These are phyloP conservation scores for Pyricularia sp. DNA, from an alignment of 2,329 filamentous ascomycete genomes.

Conservation along the genomic window DNA sequence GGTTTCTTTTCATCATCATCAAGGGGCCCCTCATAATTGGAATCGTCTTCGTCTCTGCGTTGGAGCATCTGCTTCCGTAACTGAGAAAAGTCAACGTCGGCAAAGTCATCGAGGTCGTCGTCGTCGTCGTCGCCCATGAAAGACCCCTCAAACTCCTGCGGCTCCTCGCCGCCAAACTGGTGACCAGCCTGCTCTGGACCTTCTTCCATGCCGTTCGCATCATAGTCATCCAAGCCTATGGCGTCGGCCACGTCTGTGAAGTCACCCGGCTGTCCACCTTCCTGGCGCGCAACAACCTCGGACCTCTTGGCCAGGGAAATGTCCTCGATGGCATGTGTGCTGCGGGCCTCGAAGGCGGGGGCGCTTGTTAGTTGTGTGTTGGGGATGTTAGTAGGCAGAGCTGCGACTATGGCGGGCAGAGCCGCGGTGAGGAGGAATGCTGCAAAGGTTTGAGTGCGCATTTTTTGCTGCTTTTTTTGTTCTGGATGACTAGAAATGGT, in stretches of 20 bases:
- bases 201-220: background rate
- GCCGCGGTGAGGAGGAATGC: conserved; percentile 6
- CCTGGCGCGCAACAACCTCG: background rate
- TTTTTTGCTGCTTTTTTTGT: background rate
- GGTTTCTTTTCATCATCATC: no score
- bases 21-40: no score
- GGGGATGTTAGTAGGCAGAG: background rate
- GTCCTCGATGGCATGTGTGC: background rate
- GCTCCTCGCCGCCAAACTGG: background rate
- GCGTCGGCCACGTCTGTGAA: background rate
- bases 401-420: conserved; percentile 6
- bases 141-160: background rate
- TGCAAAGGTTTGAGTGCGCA: conserved; percentile 5
- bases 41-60: no score
- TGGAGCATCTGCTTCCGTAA: background rate
- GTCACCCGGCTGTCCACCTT: background rate
- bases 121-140: no score
- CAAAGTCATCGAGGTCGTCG: background rate
- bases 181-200: background rate
- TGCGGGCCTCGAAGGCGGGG: background rate
- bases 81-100: background rate
- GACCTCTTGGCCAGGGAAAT: background rate
- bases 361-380: background rate
- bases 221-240: no score
- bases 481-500: background rate